Base-by-base conservation (phyloP, 139 green algal genomes). In the Yamagishiella unicocca region DNA sequence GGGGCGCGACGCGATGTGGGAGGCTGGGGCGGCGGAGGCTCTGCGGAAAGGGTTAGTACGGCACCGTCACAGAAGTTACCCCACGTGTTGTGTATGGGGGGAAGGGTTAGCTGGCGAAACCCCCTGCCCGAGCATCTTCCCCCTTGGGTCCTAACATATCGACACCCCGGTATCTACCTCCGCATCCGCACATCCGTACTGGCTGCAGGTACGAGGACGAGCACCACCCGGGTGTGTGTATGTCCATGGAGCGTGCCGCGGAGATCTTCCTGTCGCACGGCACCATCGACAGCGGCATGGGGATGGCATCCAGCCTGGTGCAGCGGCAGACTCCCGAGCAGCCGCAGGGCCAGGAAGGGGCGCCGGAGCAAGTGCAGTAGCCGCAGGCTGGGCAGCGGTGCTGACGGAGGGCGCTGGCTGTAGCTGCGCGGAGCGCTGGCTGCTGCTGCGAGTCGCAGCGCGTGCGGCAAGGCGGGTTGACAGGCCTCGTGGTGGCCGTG, bases 1-100 rank as follows among this genome's bases (percentile, higher is more conserved):
- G 19, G 95, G 92, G 7, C 72, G 94, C 14, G 89, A 93, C 53
- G 90, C 75, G n/a, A 87, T 98, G 50, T 98, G 94, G 95, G 82
- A 90, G 46, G 68, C 90, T 19, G 84, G 93, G n/a, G 95, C 93
- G 29, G 91, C 91, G 0, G 86, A 93, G 61, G 82, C 93, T 17
- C 89, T 98, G n/a, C 82, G 83, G 4, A 94, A 92, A 45, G 94
- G 90, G 93, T 95, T 45, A 82, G 89, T 54, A 7, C 21, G 29
- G 40, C 4, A 5, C n/a, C 24, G 68, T n/a, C n/a, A n/a, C n/a
- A n/a, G n/a, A n/a, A n/a, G n/a, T n/a, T n/a, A n/a, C n/a, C n/a
- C n/a, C n/a, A n/a, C n/a, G n/a, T n/a, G n/a, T n/a, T n/a, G n/a
- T n/a, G 61, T 58, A 38, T 33, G 79, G 37, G 29, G 31, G 27